Base-by-base conservation (phyloP, 176 grass and related monocot species). In the Zea luxurians region DNA sequence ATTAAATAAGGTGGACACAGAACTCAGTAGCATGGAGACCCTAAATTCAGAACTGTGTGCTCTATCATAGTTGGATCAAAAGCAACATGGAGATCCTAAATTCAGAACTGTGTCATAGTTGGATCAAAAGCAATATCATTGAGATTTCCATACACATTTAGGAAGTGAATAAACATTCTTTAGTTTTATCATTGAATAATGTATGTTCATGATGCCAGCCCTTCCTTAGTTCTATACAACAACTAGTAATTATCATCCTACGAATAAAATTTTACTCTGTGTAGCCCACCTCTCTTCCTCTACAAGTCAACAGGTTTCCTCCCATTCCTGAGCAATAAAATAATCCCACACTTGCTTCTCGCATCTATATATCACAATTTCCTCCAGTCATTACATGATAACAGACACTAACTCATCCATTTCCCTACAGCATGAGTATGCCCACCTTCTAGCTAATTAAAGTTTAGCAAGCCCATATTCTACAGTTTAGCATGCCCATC, bases 361-460 rank as follows among this genome's bases (percentile, higher is more conserved):
- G 15, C 46, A 61, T 55, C 46, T 64, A 16, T 16, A 62, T 57
- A 62, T 57, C 55, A 52, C 6, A 75, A 53, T 15, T 48, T 34
- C 44, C 36, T 66, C 35, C 2, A 71, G 61, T 80, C 63, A 20
- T 68, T 44, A 46, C 70, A 74, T 60, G 62, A 80, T 81, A 75
- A 60, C 6, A 27, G 20, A 46, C 11, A 37, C 17, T 37, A 59
- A 7, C 69, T 7, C 27, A 71, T 46, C 48, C 66, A 45, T 76
- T 75, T 52, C 54, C 45, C 15, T 62, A 63, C 2, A 68, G 10
- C 11, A 48, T 37, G 37, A 77, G 21, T 5, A 70, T 63, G 36
- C 4, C 70, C 49, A 66, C 35, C 41, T 38, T 49, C 61, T 62
- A 61, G 18, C 8, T 61, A 34, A 61, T 2, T 61, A 62, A 35